Evolutionary conservation across 345 rosid genomes (phyloP), one percentile per base, ranked within the genome.

Genomic region (Abelmoschus esculentus): DNA sequence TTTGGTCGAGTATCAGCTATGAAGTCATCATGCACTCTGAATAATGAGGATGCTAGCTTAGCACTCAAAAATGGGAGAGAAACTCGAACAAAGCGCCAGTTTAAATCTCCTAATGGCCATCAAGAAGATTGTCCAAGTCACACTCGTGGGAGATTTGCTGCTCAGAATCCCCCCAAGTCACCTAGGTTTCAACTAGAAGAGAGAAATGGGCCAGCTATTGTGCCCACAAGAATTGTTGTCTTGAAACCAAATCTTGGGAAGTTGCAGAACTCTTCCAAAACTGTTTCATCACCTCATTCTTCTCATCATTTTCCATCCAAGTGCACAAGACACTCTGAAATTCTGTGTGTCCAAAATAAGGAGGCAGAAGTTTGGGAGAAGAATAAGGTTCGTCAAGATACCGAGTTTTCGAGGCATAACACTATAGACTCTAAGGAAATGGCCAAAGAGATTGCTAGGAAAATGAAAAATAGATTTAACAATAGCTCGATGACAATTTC

Each of bases 151-250:
- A 81, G 80, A 69, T 75, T 65, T 73, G 69, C 22, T 66, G 72
- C 82, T 76, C 79, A 72, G 64, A 73, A 34, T 74, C 31, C 71
- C 22, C 34, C 63, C 32, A 80, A 78, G 72, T 73, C 85, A 32
- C 44, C 82, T 59, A 83, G 78, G 44, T 32, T 74, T 77, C 85
- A 73, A 52, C 68, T 72, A 66, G 82, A 85, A 56, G 85, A 75
- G 73, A 86, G 70, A 76, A 77, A 68, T 53, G 83, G 69, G 66
- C 32, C 79, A 11, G 61, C 75, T 56, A 71, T 40, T 67, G 72
- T 76, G 70, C 89, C 91, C 28, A 90, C 98, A 50, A 86, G 85
- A 80, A 96, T 96, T 80, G 95, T 96, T 74, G 93, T 96, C 71
- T 80, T 96, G 74, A 96, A 96, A 74, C 97, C 99, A 70, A 89